phyloP scores from a whole-genome alignment of 2,329 filamentous ascomycete genomes.

The Claviceps digitariae region DNA sequence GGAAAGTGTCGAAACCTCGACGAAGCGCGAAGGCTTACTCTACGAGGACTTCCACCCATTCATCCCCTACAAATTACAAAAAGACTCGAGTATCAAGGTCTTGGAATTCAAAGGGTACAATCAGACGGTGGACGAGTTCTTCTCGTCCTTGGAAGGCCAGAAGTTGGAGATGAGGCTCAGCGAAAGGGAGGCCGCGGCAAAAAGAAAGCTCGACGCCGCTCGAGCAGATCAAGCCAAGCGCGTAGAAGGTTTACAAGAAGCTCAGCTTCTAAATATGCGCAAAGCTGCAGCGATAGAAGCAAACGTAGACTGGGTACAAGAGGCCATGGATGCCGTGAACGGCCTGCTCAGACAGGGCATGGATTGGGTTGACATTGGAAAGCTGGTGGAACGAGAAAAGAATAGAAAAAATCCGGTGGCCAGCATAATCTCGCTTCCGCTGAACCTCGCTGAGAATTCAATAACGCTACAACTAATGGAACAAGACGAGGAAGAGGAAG shows the following conservation, averaged over 20 bases:
- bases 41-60: conserved; percentile 98
- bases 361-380: conserved; percentile 91
- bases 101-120: conserved; percentile 78
- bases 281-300: conserved; percentile 86
- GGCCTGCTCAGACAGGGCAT: conserved; percentile 85
- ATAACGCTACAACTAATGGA: conserved; percentile 70
- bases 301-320: conserved; percentile 81
- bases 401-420: conserved; percentile 71
- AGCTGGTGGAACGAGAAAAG: conserved; percentile 79
- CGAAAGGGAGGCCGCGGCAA: conserved; percentile 70
- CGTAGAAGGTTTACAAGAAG: conserved; percentile 68
- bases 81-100: conserved; percentile 50
- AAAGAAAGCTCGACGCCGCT: conserved; percentile 74
- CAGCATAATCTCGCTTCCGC: conserved; percentile 68
- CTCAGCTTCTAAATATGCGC: conserved; percentile 68
- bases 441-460: conserved; percentile 82
- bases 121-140: conserved; percentile 90
- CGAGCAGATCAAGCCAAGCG: conserved; percentile 72
- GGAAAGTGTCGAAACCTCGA: conserved; percentile 18
- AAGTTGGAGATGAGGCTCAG: conserved; percentile 72
- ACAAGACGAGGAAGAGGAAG: conserved; percentile 48
- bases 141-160: conserved; percentile 85
- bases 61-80: conserved; percentile 63
- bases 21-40: conserved; percentile 39
- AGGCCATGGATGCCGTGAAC: conserved; percentile 85